Conservation (phyloP, 2,329 filamentous ascomycete genomes). For the Fusarium ramigenum region DNA sequence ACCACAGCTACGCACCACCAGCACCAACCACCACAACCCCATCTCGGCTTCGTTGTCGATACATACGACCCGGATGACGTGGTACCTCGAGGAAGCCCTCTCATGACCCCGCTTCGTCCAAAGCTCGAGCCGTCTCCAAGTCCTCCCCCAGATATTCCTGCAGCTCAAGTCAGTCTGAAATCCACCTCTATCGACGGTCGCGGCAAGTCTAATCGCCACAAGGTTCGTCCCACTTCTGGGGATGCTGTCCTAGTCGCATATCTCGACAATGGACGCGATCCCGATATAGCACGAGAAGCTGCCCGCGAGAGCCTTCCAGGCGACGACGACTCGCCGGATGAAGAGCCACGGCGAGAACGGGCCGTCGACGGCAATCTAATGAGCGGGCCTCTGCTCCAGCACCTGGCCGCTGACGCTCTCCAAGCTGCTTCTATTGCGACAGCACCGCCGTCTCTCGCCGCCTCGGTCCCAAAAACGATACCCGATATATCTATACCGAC, state of each 20-base stretch:
- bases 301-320: constrained; percentile 62
- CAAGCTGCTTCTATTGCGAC: constrained; percentile 38
- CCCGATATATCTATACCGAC: constrained; percentile 45
- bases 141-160: constrained; percentile 50
- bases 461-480: constrained; percentile 31
- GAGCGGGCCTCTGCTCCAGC: constrained; percentile 41
- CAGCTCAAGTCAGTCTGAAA: constrained; percentile 49
- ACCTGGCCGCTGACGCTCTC: constrained; percentile 48
- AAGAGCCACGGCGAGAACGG: constrained; percentile 30
- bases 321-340: constrained; percentile 47
- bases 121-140: constrained; percentile 47
- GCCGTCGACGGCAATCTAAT: constrained; percentile 26
- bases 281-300: constrained; percentile 70
- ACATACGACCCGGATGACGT: constrained; percentile 58
- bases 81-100: constrained; percentile 53
- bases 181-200: constrained; percentile 48
- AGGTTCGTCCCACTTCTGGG: constrained; percentile 65
- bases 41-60: constrained; percentile 44
- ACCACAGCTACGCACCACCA: constrained; percentile 49
- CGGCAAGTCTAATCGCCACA: constrained; percentile 61
- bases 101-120: constrained; percentile 48
- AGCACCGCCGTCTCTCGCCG: constrained; percentile 7
- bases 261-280: constrained; percentile 70
- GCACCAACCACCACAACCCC: constrained; percentile 42
- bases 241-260: constrained; percentile 74